These are phyloP conservation scores for Aegilops sharonensis DNA, from an alignment of 176 grass and related monocot species.

Conservation along the genomic window DNA sequence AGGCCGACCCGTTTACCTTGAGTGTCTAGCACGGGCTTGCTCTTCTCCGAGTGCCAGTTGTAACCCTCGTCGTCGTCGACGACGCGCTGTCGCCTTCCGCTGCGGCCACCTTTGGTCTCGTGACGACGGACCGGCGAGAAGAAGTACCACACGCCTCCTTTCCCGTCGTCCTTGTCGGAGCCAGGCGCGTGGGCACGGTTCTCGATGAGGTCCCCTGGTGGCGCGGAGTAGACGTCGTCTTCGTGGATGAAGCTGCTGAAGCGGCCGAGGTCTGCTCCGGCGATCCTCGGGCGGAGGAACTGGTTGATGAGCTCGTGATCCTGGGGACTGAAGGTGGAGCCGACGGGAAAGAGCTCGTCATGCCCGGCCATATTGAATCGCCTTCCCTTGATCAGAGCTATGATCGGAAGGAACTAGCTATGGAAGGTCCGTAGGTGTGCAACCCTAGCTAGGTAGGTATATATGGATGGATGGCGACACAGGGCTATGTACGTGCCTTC, in stretches of 20 bases:
- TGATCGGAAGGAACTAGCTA: too few relatives aligned
- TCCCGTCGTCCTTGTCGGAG: neutral
- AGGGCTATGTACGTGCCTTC: too few relatives aligned
- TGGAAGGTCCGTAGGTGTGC: too few relatives aligned
- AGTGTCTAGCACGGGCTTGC: neutral
- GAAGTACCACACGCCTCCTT: neutral
- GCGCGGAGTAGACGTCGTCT: neutral
- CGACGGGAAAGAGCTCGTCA: too few relatives aligned
- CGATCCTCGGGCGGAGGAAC: neutral
- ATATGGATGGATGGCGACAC: too few relatives aligned
- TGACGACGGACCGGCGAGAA: neutral
- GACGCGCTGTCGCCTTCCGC: neutral
- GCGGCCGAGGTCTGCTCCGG: neutral
- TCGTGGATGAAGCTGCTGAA: neutral
- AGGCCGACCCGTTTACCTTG: neutral
- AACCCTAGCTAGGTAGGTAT: too few relatives aligned
- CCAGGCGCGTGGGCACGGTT: neutral
- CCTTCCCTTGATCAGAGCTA: too few relatives aligned
- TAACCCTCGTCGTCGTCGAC: neutral
- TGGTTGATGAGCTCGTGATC: neutral
- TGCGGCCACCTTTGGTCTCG: neutral
- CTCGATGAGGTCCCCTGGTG: neutral
- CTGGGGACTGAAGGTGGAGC: neutral
- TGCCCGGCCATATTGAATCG: too few relatives aligned
- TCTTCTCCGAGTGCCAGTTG: neutral